phyloP scores from a whole-genome alignment of 495 filamentous ascomycete genomes.

The Penicillium nucicola region DNA sequence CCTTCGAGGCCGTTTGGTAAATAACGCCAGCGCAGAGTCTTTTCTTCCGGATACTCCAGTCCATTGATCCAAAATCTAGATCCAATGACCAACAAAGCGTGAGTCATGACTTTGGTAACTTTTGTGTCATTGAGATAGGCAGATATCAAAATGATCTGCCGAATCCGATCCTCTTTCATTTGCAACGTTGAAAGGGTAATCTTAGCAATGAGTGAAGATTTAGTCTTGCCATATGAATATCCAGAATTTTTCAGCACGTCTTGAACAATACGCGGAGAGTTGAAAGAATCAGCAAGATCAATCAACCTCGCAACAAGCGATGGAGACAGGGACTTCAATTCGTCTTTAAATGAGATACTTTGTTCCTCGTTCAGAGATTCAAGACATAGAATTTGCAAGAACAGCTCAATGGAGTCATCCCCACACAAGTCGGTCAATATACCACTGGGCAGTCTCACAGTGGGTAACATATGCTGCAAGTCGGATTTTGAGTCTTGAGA shows the following conservation, averaged over 20 bases:
- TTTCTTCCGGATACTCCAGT: slow-evolving; percentile 18
- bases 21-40: slow-evolving; percentile 64
- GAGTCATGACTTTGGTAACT: slow-evolving; percentile 29
- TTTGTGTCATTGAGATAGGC: slow-evolving; percentile 21
- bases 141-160: slow-evolving; percentile 38
- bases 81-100: slow-evolving; percentile 63
- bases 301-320: slow-evolving; percentile 33
- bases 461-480: slow-evolving; percentile 18
- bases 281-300: slow-evolving; percentile 37
- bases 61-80: slow-evolving; percentile 58
- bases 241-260: slow-evolving; percentile 14
- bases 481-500: background rate
- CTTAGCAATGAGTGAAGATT: slow-evolving; percentile 14
- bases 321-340: slow-evolving; percentile 23
- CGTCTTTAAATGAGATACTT: slow-evolving; percentile 17
- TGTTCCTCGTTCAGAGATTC: slow-evolving; percentile 22
- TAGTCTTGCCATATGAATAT: slow-evolving; percentile 31
- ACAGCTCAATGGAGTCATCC: slow-evolving; percentile 35
- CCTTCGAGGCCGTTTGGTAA: slow-evolving; percentile 72
- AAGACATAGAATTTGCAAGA: slow-evolving; percentile 33
- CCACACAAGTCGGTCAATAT: slow-evolving; percentile 24
- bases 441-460: slow-evolving; percentile 23
- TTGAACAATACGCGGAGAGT: slow-evolving; percentile 25
- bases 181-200: slow-evolving; percentile 28
- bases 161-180: slow-evolving; percentile 39